Base-by-base conservation (phyloP, 2,329 filamentous ascomycete genomes). In the Ascochyta koolunga region DNA sequence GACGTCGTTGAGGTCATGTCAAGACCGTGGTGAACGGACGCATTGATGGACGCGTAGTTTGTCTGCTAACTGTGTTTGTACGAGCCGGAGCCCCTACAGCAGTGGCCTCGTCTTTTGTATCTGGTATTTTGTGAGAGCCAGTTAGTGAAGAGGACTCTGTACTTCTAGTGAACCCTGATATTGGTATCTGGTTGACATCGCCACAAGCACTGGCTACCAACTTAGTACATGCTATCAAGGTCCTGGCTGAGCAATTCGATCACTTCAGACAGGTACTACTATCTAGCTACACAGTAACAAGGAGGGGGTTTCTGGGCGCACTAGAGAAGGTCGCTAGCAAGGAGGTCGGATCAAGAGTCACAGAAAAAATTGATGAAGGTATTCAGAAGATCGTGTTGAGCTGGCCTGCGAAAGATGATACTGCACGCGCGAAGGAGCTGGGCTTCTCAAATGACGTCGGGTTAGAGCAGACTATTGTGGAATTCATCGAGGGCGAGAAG, bases 91-190 rank as follows among this genome's bases (percentile, higher is more conserved):
- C 77, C n/a, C 85, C 86, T 0, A 84, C 83, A 4, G 81, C 80
- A 1, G 86, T 85, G 0, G 86, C 86, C 15, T 85, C 82, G 1
- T 84, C 83, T 0, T 88, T 87, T 62, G 76, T 87, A 8, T 86
- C 81, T 0, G 85, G 85, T 11, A 87, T 88, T 70, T 84, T 88
- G 47, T 78, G 86, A 19, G 86, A 88, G 73, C 85, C 86, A 0
- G 77, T 88, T 63, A 76, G 80, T 32, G 84, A 84, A 0, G 41
- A 79, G 47, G 80, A 80, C 59, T 80, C 78, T 37, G 70, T 79
- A 25, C 64, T 86, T 15, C 83, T 84, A 0, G 75, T 84, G 54
- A 72, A 76, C 49, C 73, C 77, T 50, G 77, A 79, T 35, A 82
- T 84, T 39, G 77, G 83, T 43, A 78, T 83, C 57, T 86, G 83